phyloP scores from a whole-genome alignment of 164 flowering plant species.

The Sedum album region DNA sequence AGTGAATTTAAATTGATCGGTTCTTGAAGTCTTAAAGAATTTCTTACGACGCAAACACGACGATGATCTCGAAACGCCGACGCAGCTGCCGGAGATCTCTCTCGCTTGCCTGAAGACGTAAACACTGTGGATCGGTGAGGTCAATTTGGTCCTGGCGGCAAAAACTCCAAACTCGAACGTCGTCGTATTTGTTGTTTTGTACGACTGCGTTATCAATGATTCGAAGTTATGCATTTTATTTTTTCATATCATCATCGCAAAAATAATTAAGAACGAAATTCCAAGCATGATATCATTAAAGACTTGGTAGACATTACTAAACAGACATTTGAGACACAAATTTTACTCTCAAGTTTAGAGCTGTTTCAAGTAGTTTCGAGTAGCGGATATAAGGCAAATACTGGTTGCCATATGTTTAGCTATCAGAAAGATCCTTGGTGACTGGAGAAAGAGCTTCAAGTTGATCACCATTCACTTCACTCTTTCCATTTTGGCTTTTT shows the following conservation, averaged over 20 bases:
- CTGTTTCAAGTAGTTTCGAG: background rate
- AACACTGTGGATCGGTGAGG: too few relatives aligned
- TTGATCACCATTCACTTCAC: conserved; percentile 19
- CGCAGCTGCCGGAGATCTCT: conserved; percentile 1
- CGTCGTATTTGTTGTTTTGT: too few relatives aligned
- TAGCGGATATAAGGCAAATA: background rate
- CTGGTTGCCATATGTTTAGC: background rate
- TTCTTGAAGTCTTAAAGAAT: background rate
- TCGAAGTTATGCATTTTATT: too few relatives aligned
- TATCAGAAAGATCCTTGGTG: conserved; percentile 13
- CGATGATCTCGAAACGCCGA: background rate
- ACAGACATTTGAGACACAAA: too few relatives aligned
- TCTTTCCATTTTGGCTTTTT: conserved; percentile 17
- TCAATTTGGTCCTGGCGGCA: too few relatives aligned
- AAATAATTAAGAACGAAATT: too few relatives aligned
- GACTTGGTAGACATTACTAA: too few relatives aligned
- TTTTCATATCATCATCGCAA: too few relatives aligned
- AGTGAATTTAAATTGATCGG: background rate
- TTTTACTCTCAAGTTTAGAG: background rate
- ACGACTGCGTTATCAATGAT: too few relatives aligned
- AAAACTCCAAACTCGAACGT: too few relatives aligned
- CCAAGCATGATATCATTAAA: too few relatives aligned
- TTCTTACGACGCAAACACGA: too few relatives aligned
- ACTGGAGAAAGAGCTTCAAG: conserved; percentile 17
- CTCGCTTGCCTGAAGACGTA: background rate